Evolutionary conservation across 2,329 filamentous ascomycete species (phyloP).

Genomic region (Trichoderma atroviride): DNA sequence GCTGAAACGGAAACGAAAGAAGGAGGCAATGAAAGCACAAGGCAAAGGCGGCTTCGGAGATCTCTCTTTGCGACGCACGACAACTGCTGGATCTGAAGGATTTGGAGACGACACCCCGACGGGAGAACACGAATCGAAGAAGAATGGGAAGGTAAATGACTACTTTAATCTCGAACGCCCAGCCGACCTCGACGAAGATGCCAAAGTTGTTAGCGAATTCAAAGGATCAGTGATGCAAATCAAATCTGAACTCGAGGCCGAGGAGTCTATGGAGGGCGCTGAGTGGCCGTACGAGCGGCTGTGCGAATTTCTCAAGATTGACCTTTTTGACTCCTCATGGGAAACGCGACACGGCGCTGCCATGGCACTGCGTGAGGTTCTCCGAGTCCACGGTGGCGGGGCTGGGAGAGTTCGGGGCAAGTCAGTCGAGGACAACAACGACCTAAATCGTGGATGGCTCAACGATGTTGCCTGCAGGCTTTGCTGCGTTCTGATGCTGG

Average conservation of each 20-base stretch:
- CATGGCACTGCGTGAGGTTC: constrained; percentile 88
- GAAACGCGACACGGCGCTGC: constrained; percentile 95
- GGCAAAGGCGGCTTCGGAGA: constrained; percentile 91
- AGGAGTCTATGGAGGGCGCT: constrained; percentile 73
- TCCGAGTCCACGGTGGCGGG: constrained; percentile 87
- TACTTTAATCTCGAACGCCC: constrained; percentile 89
- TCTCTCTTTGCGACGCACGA: constrained; percentile 68
- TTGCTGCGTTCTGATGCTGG: constrained; percentile 94
- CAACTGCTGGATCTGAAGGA: constrained; percentile 63
- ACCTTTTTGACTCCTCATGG: constrained; percentile 92
- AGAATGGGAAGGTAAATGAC: constrained; percentile 70
- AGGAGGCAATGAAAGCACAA: constrained; percentile 81
- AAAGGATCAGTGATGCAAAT: constrained; percentile 81
- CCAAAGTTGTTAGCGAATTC: constrained; percentile 92
- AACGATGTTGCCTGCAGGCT: constrained; percentile 94
- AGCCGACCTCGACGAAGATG: constrained; percentile 79
- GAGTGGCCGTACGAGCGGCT: constrained; percentile 95
- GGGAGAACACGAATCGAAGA: constrained; percentile 55
- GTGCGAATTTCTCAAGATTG: constrained; percentile 90
- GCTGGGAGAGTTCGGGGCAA: constrained; percentile 78
- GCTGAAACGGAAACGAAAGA: constrained; percentile 90
- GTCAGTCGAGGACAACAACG: constrained; percentile 72
- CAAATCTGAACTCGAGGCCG: constrained; percentile 81
- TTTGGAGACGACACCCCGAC: constrained; percentile 62
- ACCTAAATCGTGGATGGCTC: constrained; percentile 80